A percentile compares a stretch with the other conserved stretches of the same genome.
These are phyloP conservation scores for Pisolithus marmoratus DNA, from an alignment of 768 basidiomycete species.

Conservation along the genomic window DNA sequence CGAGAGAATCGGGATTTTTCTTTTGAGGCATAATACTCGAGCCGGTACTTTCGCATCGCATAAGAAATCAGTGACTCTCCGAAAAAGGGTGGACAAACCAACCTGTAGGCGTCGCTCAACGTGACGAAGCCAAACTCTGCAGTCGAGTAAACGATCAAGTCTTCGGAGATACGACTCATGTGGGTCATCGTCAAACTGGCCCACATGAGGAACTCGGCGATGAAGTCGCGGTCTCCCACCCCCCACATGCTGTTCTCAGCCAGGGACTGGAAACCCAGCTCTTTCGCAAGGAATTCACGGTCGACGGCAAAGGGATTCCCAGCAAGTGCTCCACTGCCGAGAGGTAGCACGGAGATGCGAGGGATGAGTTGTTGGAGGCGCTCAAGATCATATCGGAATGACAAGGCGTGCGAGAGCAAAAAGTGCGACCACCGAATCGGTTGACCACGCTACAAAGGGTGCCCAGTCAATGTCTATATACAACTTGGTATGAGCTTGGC, in stretches of 20 bases:
- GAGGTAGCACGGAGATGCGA: slow-evolving; percentile 87
- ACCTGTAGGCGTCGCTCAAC: slow-evolving; percentile 98
- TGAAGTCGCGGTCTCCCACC: slow-evolving; percentile 94
- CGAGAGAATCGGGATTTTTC: slow-evolving; percentile 96
- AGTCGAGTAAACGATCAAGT: slow-evolving; percentile 93
- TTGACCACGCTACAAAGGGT: slow-evolving; percentile 72
- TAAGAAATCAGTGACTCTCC: neutral
- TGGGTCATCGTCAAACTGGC: slow-evolving; percentile 88
- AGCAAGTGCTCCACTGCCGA: slow-evolving; percentile 92
- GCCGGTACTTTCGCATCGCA: slow-evolving; percentile 61
- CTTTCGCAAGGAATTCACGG: slow-evolving; percentile 84
- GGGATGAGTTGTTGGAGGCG: slow-evolving; percentile 80
- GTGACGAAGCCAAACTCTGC: slow-evolving; percentile 96
- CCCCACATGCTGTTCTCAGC: slow-evolving; percentile 97
- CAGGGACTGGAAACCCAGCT: slow-evolving; percentile 83
- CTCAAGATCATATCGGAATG: slow-evolving; percentile 85
- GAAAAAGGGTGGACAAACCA: slow-evolving; percentile 12
- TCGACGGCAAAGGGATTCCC: slow-evolving; percentile 96
- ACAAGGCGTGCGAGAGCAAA: slow-evolving; percentile 90
- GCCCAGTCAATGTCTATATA: slow-evolving; percentile 1
- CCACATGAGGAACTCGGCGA: slow-evolving; percentile 98
- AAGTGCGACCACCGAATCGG: slow-evolving; percentile 99
- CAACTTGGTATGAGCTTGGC: neutral
- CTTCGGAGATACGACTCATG: slow-evolving; percentile 91
- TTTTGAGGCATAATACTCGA: slow-evolving; percentile 99